A percentile compares a stretch with the other conserved stretches of the same genome.
These are phyloP conservation scores for Strigomonas oncopelti DNA, from an alignment of 208 protist species.

Conservation along the genomic window DNA sequence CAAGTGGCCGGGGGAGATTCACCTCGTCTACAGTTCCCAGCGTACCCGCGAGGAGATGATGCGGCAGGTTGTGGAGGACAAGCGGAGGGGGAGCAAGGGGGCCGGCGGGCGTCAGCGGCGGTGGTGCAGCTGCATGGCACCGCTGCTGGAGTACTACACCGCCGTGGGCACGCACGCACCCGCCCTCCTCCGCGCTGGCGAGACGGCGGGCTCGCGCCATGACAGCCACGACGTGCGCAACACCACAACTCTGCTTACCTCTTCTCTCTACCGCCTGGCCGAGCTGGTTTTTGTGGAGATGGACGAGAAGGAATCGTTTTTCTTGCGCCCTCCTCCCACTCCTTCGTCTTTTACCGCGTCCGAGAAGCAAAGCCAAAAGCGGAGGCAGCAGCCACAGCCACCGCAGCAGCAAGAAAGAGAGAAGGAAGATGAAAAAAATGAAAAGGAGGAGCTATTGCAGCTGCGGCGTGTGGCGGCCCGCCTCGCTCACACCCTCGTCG, in stretches of 20 bases:
- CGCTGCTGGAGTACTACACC: constrained; percentile 52
- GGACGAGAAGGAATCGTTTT: constrained; percentile 25
- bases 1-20: too few relatives aligned
- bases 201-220: too few relatives aligned
- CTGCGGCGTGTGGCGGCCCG: constrained; percentile 44
- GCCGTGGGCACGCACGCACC: too few relatives aligned
- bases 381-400: neutral
- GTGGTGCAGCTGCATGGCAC: constrained; percentile 60
- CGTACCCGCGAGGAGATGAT: too few relatives aligned
- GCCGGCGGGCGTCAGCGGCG: constrained; percentile 38
- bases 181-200: too few relatives aligned
- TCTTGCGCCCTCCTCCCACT: neutral
- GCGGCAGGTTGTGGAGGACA: neutral
- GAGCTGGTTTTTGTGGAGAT: constrained; percentile 31
- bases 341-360: too few relatives aligned
- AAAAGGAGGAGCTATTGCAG: constrained; percentile 13
- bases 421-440: constrained; percentile 11
- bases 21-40: too few relatives aligned
- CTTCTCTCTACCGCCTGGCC: constrained; percentile 15
- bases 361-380: neutral
- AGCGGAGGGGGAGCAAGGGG: constrained; percentile 37
- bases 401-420: neutral
- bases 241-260: constrained; percentile 23
- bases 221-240: neutral
- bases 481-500: constrained; percentile 73